Conservation (phyloP, 1,284 basidiomycete species). For the Apiotrichum brassicae region DNA sequence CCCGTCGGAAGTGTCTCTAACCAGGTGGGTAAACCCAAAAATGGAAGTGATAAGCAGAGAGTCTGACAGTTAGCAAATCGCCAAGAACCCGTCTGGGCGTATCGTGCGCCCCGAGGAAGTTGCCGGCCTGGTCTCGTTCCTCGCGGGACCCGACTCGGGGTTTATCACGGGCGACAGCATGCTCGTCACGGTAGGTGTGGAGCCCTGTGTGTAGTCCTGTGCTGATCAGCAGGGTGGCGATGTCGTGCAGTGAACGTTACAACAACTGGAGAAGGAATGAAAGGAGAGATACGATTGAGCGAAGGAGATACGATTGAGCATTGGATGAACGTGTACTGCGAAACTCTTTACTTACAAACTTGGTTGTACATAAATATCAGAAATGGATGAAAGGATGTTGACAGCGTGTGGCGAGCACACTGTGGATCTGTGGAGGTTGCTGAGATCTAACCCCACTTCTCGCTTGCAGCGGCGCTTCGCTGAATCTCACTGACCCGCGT, state of each 20-base stretch:
- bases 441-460: too few relatives aligned
- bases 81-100: slow-evolving; percentile 9
- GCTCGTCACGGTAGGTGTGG: background rate
- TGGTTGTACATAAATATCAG: too few relatives aligned
- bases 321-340: too few relatives aligned
- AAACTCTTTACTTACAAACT: too few relatives aligned
- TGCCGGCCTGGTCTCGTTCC: slow-evolving; percentile 17
- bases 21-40: background rate
- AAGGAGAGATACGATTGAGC: background rate
- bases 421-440: too few relatives aligned
- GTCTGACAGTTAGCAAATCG: background rate
- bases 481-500: too few relatives aligned
- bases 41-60: background rate
- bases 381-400: too few relatives aligned
- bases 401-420: too few relatives aligned
- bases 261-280: too few relatives aligned
- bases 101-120: slow-evolving; percentile 15
- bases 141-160: slow-evolving; percentile 16
- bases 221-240: background rate
- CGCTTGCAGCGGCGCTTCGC: too few relatives aligned
- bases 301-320: too few relatives aligned
- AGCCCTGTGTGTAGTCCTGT: background rate
- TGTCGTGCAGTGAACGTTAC: background rate
- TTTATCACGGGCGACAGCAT: slow-evolving; percentile 15
- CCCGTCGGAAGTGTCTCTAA: background rate